A percentile compares a stretch with the other conserved stretches of the same genome.
Conservation (phyloP, 176 grass and related monocot genomes). For the Elymus sibiricus region DNA sequence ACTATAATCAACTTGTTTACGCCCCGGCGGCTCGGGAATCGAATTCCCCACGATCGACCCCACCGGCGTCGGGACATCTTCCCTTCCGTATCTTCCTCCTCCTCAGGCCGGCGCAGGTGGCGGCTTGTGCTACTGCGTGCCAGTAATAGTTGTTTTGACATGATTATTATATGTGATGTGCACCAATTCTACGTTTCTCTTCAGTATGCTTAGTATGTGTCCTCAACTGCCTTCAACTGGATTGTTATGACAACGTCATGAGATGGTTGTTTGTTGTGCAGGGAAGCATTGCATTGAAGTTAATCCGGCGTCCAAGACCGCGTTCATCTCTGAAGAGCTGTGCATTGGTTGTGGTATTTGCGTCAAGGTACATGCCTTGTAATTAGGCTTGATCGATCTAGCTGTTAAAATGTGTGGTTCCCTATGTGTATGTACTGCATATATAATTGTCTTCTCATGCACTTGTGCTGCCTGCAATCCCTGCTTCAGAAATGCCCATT, state of each 20-base stretch:
- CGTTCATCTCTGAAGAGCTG: constrained; percentile 90
- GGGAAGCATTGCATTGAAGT: constrained; percentile 92
- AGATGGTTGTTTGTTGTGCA: constrained; percentile 3
- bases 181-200: not conserved
- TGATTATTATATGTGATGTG: not conserved
- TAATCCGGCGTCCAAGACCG: constrained; percentile 43
- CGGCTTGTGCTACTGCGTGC: not conserved
- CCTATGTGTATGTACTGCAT: not conserved
- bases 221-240: not conserved
- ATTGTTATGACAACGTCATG: not conserved
- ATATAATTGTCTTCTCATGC: not conserved
- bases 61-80: not conserved
- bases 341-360: constrained; percentile 88
- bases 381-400: not conserved
- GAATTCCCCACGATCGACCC: not conserved
- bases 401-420: not conserved
- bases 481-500: constrained; percentile 84
- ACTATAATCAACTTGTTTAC: not conserved
- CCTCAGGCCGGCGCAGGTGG: not conserved
- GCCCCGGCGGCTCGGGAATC: not conserved
- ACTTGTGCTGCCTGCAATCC: not conserved
- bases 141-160: not conserved
- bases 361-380: constrained; percentile 55
- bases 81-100: not conserved
- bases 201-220: not conserved